phyloP scores from a whole-genome alignment of 2,329 filamentous ascomycete genomes.

The Volutella citrinella region DNA sequence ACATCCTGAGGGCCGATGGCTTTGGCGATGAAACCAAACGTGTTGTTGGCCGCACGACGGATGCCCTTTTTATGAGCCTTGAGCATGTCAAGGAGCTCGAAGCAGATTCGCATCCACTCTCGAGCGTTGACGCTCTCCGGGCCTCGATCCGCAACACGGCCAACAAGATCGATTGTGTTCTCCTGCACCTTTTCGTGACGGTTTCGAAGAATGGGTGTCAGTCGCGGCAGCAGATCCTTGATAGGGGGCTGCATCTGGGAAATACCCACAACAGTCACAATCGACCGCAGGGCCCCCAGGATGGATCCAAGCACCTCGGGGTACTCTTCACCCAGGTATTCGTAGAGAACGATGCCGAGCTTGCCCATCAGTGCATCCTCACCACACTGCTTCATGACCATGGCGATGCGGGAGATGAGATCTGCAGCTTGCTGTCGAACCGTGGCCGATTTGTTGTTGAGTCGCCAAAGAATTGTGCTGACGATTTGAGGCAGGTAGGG shows the following conservation, averaged over 20 bases:
- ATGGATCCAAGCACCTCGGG: conserved; percentile 97
- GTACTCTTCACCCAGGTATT: conserved; percentile 98
- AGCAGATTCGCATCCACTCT: conserved; percentile 99
- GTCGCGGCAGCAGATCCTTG: conserved; percentile 87
- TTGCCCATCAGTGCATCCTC: conserved; percentile 96
- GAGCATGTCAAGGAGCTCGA: conserved; percentile 97
- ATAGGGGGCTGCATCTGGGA: conserved; percentile 98
- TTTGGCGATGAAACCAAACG: conserved; percentile 98
- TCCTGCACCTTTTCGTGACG: conserved; percentile 99
- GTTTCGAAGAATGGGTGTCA: conserved; percentile 97
- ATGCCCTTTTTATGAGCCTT: conserved; percentile 99
- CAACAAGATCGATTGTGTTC: conserved; percentile 96
- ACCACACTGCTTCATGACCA: conserved; percentile 98
- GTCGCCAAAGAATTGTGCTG: conserved; percentile 89
- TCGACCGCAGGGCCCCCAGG: conserved; percentile 87
- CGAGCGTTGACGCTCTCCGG: conserved; percentile 94
- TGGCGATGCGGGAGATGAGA: conserved; percentile 92
- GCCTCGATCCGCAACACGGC: conserved; percentile 94
- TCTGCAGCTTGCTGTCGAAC: conserved; percentile 97
- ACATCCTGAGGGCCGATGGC: conserved; percentile 98
- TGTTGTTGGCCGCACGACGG: conserved; percentile 96
- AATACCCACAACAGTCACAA: conserved; percentile 97
- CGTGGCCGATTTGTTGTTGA: conserved; percentile 97
- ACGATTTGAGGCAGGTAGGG: conserved; percentile 96
- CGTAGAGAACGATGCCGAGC: conserved; percentile 90